phyloP scores from a whole-genome alignment of 2,329 filamentous ascomycete genomes.

The Sporothrix luriei region DNA sequence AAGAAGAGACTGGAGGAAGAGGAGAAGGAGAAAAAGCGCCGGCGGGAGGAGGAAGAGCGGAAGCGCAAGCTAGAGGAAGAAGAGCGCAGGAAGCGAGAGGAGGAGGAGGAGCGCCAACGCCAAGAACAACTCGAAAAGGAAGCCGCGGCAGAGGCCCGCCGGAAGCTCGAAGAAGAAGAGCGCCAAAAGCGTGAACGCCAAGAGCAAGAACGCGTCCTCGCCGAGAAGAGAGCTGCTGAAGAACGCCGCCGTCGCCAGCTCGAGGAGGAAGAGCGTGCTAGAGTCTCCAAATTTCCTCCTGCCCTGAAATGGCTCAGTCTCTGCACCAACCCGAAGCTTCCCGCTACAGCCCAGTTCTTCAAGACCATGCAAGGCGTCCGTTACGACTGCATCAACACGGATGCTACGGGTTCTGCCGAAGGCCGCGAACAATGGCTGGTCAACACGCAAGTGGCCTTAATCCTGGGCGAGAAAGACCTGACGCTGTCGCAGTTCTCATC shows the following conservation, averaged over 20 bases:
- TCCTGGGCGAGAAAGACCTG: constrained; percentile 67
- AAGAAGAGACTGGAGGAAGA: constrained; percentile 42
- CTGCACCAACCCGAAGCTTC: constrained; percentile 54
- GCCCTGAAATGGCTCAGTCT: constrained; percentile 63
- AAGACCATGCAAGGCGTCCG: constrained; percentile 61
- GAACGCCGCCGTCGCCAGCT: constrained; percentile 51
- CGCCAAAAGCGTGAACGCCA: constrained; percentile 49
- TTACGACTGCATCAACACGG: constrained; percentile 63
- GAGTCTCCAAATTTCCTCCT: constrained; percentile 61
- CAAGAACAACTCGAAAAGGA: constrained; percentile 31
- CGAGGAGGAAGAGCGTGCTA: constrained; percentile 58
- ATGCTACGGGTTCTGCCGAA: constrained; percentile 54
- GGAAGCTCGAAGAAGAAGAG: constrained; percentile 54
- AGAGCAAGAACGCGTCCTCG: constrained; percentile 42
- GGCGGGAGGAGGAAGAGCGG: constrained; percentile 53
- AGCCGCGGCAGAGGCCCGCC: constrained; percentile 38
- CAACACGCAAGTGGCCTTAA: constrained; percentile 64
- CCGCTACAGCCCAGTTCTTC: constrained; percentile 58
- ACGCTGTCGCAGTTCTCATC: constrained; percentile 61
- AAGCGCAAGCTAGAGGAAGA: constrained; percentile 55
- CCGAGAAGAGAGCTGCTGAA: constrained; percentile 48
- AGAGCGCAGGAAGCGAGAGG: constrained; percentile 50
- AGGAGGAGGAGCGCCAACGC: constrained; percentile 37
- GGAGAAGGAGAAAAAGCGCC: constrained; percentile 47
- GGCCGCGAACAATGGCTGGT: constrained; percentile 69